These are phyloP conservation scores for Phytophthora crassamura DNA, from an alignment of 352 stramenopile genomes.

Conservation along the genomic window DNA sequence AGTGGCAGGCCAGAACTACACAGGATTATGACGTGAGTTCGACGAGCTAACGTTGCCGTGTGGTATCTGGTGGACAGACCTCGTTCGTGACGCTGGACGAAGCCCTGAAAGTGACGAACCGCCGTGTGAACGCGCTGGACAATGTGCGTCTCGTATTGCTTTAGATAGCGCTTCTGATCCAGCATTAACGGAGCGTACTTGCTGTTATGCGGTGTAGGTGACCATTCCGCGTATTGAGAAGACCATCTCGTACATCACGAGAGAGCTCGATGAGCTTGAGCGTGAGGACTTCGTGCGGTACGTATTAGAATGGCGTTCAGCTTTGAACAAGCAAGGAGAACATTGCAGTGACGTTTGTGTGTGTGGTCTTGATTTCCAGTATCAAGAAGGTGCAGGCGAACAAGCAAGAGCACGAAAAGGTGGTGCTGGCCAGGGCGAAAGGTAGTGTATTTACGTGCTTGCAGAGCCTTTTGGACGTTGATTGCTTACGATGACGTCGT, in stretches of 20 bases:
- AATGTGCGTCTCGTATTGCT: conserved; percentile 73
- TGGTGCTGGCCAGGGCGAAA: conserved; percentile 62
- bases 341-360: not conserved
- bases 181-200: not conserved
- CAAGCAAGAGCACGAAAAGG: conserved; percentile 93
- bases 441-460: conserved; percentile 31
- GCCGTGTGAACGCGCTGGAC: conserved; percentile 99
- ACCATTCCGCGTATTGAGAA: conserved; percentile 98
- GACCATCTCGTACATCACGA: conserved; percentile 97
- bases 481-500: not conserved
- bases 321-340: too few relatives aligned
- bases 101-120: conserved; percentile 98
- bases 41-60: conserved; percentile 35
- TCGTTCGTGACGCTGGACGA: conserved; percentile 99
- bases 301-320: conserved; percentile 6
- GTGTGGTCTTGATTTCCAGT: conserved; percentile 35
- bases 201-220: conserved; percentile 63
- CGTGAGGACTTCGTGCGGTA: conserved; percentile 95
- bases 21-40: not conserved
- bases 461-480: not conserved
- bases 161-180: not conserved
- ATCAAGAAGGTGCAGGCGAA: conserved; percentile 99
- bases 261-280: conserved; percentile 99
- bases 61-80: conserved; percentile 88
- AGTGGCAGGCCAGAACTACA: not conserved